Evolutionary conservation across 495 filamentous ascomycete genomes (phyloP), one percentile per base, ranked within the genome.

Genomic region (Lophiostoma macrostomum): DNA sequence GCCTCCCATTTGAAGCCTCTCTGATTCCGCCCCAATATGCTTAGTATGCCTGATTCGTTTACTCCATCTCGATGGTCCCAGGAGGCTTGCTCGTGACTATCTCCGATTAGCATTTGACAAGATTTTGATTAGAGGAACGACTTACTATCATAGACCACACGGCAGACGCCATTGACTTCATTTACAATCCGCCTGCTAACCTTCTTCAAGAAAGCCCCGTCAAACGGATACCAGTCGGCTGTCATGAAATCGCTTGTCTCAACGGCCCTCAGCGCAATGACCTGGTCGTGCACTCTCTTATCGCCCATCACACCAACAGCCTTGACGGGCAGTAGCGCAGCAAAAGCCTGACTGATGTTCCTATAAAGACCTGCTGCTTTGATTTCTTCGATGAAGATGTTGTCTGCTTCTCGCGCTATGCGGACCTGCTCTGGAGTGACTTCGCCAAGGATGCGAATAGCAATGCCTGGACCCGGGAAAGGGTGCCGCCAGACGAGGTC

Each of bases 311-410:
- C 86, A 58, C 88, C 85, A 2, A 95, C 90, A 14, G 85, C 86
- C 59, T 75, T 79, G 27, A 74, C 76, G 3, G 83, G 83, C 34
- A 88, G 73, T 22, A 97, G 71, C 13, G 81, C 93, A 16, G 88
- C 93, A 59, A 83, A 96, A 4, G 91, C 91, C 67, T 95, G 89
- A 45, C 74, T 79, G 44, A 91, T 88, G 61, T 90, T 65, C 37
- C 87, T 71, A 65, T 98, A 98, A 1, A 96, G 65, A 16, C 89
- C 93, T 1, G 88, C 90, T 25, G 81, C 83, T 39, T 72, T 76
- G 70, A 98, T 95, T 80, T 86, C 87, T 46, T 79, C 75, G 63
- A 96, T 94, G 73, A 91, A 98, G 64, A 89, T 88, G 25, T 87
- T 68, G 67, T 97, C 93, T 2, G 93, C 93, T 62, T 87, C 72